Conservation (phyloP, 2,329 filamentous ascomycete genomes). For the Talaromyces sp. region DNA sequence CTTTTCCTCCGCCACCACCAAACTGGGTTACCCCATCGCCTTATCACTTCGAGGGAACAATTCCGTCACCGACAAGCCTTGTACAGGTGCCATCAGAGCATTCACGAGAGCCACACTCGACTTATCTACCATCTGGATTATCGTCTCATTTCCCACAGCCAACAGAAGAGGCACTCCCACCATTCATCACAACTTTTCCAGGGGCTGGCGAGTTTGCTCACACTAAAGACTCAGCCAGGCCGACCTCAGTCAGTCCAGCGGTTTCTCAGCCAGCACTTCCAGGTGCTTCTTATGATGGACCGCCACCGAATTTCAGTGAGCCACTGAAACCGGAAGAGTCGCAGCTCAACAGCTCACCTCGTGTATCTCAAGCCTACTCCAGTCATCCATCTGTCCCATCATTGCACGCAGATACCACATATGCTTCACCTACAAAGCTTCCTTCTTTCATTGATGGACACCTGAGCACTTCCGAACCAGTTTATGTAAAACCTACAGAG, state of each 20-base stretch:
- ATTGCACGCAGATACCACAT: background rate
- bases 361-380: background rate
- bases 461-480: background rate
- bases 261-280: background rate
- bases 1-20: background rate
- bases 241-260: background rate
- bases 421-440: background rate
- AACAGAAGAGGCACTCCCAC: background rate
- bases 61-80: background rate
- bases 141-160: background rate
- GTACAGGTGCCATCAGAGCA: background rate
- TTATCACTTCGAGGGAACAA: background rate
- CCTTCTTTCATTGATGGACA: background rate
- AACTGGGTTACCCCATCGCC: background rate
- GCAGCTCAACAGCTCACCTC: background rate
- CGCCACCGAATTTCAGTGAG: background rate
- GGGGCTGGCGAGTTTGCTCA: conserved; percentile 5
- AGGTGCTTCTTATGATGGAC: background rate
- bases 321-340: background rate
- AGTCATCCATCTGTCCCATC: background rate
- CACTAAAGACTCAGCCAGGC: background rate
- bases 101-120: background rate
- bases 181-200: background rate
- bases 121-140: conserved; percentile 1
- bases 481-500: background rate